These are phyloP conservation scores for Vinca major DNA, from an alignment of 305 asterid genomes.

Conservation along the genomic window DNA sequence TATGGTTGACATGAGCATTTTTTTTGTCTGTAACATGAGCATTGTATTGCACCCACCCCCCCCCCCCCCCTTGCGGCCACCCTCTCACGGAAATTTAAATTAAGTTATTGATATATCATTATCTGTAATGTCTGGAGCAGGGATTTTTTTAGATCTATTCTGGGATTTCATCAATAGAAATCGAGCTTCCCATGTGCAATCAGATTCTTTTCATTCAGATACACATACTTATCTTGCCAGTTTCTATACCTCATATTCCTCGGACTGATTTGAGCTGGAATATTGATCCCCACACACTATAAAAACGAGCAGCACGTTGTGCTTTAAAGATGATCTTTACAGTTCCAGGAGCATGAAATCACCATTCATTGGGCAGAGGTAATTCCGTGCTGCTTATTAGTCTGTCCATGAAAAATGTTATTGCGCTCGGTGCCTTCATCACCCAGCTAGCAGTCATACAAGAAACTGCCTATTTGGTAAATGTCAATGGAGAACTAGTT, in stretches of 20 bases:
- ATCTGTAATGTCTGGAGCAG: neutral
- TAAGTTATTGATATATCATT: neutral
- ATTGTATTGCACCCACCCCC: neutral
- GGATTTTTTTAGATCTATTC: neutral
- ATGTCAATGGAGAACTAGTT: neutral
- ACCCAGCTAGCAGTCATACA: neutral
- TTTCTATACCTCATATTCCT: neutral
- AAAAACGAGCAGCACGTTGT: neutral
- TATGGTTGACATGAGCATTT: neutral
- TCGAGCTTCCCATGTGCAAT: neutral
- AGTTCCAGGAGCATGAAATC: neutral
- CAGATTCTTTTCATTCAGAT: conserved; percentile 3
- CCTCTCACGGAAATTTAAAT: too few relatives aligned
- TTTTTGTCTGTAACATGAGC: too few relatives aligned
- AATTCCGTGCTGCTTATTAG: neutral
- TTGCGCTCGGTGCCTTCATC: neutral
- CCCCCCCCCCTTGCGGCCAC: neutral
- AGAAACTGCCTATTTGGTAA: neutral
- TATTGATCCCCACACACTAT: neutral
- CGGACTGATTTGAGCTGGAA: neutral
- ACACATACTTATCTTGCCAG: neutral
- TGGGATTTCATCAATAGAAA: neutral
- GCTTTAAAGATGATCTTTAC: neutral
- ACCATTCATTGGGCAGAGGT: neutral
- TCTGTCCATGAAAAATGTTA: neutral